phyloP scores from a whole-genome alignment of 805 yeast species.

The Lipomyces yamanashiensis region DNA sequence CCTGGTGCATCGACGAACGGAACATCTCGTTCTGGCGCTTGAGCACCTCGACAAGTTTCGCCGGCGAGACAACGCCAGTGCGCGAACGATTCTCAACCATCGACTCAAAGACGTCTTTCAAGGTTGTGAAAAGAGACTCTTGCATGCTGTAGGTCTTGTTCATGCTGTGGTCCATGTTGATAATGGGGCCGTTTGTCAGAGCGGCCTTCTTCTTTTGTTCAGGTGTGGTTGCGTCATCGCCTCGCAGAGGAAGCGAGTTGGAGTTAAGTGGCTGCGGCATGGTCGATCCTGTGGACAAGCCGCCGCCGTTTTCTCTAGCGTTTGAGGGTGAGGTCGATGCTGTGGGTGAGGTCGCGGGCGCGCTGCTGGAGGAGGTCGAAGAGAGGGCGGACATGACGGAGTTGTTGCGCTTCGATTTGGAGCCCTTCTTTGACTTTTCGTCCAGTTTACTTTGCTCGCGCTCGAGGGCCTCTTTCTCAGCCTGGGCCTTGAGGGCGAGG shows the following conservation, averaged over 20 bases:
- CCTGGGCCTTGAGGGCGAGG: conserved; percentile 18
- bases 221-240: conserved; percentile 29
- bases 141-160: conserved; percentile 56
- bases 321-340: not conserved
- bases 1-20: conserved; percentile 93
- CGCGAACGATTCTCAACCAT: conserved; percentile 72
- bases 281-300: not conserved
- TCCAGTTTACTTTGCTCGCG: conserved; percentile 12
- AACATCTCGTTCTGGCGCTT: conserved; percentile 85
- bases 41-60: conserved; percentile 70
- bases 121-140: conserved; percentile 62
- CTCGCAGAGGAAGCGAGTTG: conserved; percentile 21
- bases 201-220: conserved; percentile 51
- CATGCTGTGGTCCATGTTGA: conserved; percentile 73
- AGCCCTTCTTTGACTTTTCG: conserved; percentile 7
- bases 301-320: not conserved
- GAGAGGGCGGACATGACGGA: conserved; percentile 25
- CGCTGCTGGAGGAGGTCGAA: conserved; percentile 7
- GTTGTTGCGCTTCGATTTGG: conserved; percentile 20
- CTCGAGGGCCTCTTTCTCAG: conserved; percentile 30
- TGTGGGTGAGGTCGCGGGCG: not conserved
- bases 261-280: conserved; percentile 1
- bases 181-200: conserved; percentile 33
- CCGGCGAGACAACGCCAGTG: conserved; percentile 86
- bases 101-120: conserved; percentile 85